Conservation (phyloP, 495 filamentous ascomycete species). For the Podospora bellae-mahoneyi region DNA sequence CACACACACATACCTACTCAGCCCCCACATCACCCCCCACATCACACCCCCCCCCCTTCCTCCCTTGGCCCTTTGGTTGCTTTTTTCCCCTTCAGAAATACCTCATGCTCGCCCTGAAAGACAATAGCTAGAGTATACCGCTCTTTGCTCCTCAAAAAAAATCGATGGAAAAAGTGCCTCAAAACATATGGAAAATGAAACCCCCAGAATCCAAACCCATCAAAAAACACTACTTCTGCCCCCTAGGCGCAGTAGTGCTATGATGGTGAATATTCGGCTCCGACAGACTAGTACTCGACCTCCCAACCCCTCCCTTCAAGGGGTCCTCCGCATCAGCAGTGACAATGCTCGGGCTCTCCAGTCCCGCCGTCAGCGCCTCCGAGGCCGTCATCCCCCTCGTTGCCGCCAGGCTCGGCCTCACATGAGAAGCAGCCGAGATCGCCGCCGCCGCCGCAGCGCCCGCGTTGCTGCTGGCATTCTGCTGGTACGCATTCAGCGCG, state of each 20-base stretch:
- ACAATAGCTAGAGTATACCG: no score
- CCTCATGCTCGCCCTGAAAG: no score
- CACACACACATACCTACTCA: neutral
- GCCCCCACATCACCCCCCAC: neutral
- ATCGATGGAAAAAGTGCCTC: no score
- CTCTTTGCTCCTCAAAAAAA: no score
- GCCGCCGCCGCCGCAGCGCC: constrained; percentile 20
- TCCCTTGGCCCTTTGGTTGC: no score
- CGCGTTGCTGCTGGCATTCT: neutral
- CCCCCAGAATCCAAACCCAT: neutral
- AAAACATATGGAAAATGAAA: neutral
- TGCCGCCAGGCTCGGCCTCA: constrained; percentile 38
- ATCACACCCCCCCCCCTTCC: no score
- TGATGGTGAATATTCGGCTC: constrained; percentile 38
- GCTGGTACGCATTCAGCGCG: constrained; percentile 25
- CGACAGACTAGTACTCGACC: constrained; percentile 32
- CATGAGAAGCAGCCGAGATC: constrained; percentile 6
- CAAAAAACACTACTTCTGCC: neutral
- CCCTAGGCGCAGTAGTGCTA: neutral
- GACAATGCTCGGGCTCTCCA: constrained; percentile 60
- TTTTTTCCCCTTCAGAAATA: no score
- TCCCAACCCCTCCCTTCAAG: constrained; percentile 58
- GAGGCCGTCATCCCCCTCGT: constrained; percentile 59
- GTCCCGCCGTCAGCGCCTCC: constrained; percentile 51
- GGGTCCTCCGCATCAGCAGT: constrained; percentile 64